Conservation (phyloP, 2,329 filamentous ascomycete species). For the Curvularia hawaiiensis region DNA sequence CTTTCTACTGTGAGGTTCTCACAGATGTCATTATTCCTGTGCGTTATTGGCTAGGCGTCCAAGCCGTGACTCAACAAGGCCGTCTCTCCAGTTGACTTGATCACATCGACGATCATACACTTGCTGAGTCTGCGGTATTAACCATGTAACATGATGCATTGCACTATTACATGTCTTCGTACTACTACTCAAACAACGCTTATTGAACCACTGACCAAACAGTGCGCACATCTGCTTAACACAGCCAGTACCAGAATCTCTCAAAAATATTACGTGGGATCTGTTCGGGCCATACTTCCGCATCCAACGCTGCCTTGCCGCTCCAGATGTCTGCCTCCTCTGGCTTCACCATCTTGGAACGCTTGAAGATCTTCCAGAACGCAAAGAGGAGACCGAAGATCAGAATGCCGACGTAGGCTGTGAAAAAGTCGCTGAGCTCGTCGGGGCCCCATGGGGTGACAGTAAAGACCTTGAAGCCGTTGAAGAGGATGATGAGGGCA, state of each 20-base stretch:
- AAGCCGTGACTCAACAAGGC: background rate
- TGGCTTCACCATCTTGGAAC: constrained; percentile 57
- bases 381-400: constrained; percentile 56
- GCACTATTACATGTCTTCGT: background rate
- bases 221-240: constrained; percentile 29
- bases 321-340: constrained; percentile 53
- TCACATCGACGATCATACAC: background rate
- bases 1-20: background rate
- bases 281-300: constrained; percentile 52
- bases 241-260: constrained; percentile 57
- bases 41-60: constrained; percentile 1
- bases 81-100: background rate
- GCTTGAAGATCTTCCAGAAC: constrained; percentile 70
- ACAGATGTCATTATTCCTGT: background rate
- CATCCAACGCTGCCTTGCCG: constrained; percentile 55
- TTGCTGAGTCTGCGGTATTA: background rate
- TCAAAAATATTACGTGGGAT: constrained; percentile 52
- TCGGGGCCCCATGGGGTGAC: constrained; percentile 45
- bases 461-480: constrained; percentile 65
- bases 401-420: constrained; percentile 54
- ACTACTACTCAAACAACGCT: background rate
- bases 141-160: background rate
- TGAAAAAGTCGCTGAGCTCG: constrained; percentile 55
- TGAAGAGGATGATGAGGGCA: constrained; percentile 63
- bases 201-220: background rate